phyloP scores from a whole-genome alignment of 2,329 filamentous ascomycete species.

The Fusarium hainanense region DNA sequence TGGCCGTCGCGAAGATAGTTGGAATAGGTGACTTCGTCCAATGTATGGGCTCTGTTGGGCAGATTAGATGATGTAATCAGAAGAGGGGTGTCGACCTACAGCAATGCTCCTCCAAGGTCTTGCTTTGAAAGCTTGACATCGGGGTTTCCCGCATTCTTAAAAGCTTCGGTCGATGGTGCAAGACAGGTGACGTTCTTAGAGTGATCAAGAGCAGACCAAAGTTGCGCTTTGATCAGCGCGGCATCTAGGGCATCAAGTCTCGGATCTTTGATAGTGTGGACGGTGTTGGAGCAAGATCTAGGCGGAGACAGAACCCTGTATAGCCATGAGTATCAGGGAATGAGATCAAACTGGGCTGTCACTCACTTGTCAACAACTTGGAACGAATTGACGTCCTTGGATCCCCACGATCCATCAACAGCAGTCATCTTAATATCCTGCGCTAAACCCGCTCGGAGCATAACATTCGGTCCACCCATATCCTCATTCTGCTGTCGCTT shows the following conservation, averaged over 20 bases:
- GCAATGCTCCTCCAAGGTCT: background rate
- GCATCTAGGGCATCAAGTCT: background rate
- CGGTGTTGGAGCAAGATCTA: conserved; percentile 10
- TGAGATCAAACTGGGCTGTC: no score
- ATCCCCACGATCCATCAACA: conserved; percentile 37
- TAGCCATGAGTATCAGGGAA: background rate
- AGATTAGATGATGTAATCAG: background rate
- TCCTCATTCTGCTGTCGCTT: conserved; percentile 5
- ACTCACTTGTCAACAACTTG: conserved; percentile 32
- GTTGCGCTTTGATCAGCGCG: background rate
- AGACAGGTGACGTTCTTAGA: background rate
- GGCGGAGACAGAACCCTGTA: conserved; percentile 32
- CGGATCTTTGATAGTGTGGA: background rate
- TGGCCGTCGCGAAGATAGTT: background rate
- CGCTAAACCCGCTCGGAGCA: conserved; percentile 29
- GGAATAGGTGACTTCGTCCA: background rate
- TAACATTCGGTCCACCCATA: conserved; percentile 6
- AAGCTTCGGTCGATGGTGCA: background rate
- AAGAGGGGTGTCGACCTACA: no score
- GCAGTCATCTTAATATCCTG: conserved; percentile 38
- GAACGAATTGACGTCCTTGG: conserved; percentile 28
- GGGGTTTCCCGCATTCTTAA: background rate
- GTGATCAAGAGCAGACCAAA: background rate
- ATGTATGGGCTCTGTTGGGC: background rate
- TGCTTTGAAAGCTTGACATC: background rate